Conservation (phyloP, 2,329 filamentous ascomycete genomes). For the Aspergillus pseudoviridinutans region DNA sequence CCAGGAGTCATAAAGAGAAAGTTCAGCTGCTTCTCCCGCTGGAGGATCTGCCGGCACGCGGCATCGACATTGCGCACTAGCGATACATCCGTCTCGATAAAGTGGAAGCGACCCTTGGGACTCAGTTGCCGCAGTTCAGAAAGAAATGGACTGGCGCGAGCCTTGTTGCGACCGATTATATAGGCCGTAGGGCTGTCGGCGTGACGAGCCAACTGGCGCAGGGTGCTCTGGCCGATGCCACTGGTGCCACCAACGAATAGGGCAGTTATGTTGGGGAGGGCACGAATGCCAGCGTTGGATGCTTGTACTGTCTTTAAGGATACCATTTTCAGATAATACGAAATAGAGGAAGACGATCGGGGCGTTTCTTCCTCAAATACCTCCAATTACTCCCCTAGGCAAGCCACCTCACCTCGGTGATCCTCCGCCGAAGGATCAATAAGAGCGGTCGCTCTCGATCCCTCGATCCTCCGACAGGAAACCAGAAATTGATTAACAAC, state of each 20-base stretch:
- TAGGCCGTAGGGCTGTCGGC: conserved; percentile 47
- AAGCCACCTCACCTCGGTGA: conserved; percentile 3
- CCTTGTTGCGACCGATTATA: conserved; percentile 45
- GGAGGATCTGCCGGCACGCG: conserved; percentile 44
- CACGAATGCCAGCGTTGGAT: not conserved
- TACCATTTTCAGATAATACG: not conserved
- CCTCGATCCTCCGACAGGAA: not conserved
- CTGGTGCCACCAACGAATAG: conserved; percentile 54
- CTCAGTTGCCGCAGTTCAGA: conserved; percentile 44
- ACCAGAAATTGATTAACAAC: not conserved
- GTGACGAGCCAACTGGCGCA: conserved; percentile 45
- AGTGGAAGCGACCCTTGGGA: conserved; percentile 42
- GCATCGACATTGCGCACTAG: conserved; percentile 51
- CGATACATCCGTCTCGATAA: conserved; percentile 48
- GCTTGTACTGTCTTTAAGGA: not conserved
- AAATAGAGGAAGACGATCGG: not conserved
- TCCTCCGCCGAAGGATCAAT: conserved; percentile 5
- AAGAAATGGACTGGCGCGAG: conserved; percentile 36
- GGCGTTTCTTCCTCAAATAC: too few relatives aligned
- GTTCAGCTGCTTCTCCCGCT: conserved; percentile 22
- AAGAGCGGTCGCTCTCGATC: not conserved
- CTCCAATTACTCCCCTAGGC: too few relatives aligned
- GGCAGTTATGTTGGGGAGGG: conserved; percentile 20
- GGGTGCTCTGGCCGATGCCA: conserved; percentile 51
- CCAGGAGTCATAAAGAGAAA: conserved; percentile 25